These are phyloP conservation scores for Lachnellula hyalina DNA, from an alignment of 2,329 filamentous ascomycete species.

Conservation along the genomic window DNA sequence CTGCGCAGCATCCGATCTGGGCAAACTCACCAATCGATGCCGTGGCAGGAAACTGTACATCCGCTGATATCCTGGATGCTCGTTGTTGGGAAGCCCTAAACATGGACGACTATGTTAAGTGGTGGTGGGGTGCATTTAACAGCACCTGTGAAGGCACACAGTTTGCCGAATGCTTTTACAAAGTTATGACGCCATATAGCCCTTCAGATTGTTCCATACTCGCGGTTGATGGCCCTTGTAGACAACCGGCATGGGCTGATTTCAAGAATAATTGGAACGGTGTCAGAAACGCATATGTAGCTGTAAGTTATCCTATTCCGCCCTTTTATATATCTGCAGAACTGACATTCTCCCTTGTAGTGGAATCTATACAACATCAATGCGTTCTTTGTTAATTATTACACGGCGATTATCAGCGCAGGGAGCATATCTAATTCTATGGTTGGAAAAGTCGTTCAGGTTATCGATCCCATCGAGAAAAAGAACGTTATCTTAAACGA, in stretches of 20 bases:
- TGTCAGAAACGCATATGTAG: neutral
- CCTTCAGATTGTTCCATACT: neutral
- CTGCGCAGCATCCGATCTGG: neutral
- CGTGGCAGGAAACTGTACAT: neutral
- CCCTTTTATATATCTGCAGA: neutral
- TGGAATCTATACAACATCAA: neutral
- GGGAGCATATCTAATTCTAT: neutral
- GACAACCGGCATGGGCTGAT: neutral
- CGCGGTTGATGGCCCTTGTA: neutral
- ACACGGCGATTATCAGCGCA: neutral
- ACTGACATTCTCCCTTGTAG: neutral
- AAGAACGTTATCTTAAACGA: neutral
- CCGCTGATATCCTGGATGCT: neutral
- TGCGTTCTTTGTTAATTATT: neutral
- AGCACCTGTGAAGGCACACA: neutral
- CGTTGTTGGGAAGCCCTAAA: neutral
- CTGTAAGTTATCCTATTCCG: neutral
- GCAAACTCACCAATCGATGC: neutral
- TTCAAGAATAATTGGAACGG: neutral
- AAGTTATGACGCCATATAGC: neutral
- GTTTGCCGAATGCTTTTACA: neutral
- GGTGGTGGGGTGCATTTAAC: neutral
- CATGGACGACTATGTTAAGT: neutral
- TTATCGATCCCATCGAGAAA: neutral
- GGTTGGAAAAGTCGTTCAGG: neutral